Evolutionary conservation across 345 rosid species (phyloP).

Genomic region (Ceriops decandra): DNA sequence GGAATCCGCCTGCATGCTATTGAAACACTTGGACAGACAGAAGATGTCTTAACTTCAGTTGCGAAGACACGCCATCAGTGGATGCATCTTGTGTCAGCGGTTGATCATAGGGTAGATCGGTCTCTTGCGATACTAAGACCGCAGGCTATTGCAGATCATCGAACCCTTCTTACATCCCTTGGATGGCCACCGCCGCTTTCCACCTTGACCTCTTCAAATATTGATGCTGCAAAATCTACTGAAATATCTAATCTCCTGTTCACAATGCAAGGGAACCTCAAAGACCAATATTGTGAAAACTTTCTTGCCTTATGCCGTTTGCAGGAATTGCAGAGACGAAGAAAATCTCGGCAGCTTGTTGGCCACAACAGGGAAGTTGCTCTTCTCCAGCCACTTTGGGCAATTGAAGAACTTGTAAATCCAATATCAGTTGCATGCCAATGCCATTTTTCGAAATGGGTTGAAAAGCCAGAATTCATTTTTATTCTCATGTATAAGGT

Average conservation of each 20-base stretch:
- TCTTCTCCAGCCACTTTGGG: constrained; percentile 90
- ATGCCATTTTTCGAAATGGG: constrained; percentile 73
- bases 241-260: constrained; percentile 66
- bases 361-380: constrained; percentile 57
- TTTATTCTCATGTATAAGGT: constrained; percentile 86
- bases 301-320: constrained; percentile 75
- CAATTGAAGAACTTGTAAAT: constrained; percentile 88
- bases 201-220: constrained; percentile 44
- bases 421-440: constrained; percentile 77
- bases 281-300: constrained; percentile 62
- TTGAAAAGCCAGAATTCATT: constrained; percentile 72
- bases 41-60: constrained; percentile 60
- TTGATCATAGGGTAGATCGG: constrained; percentile 89
- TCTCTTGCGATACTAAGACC: constrained; percentile 86
- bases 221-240: constrained; percentile 43
- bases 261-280: constrained; percentile 74
- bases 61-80: constrained; percentile 67
- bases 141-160: constrained; percentile 84
- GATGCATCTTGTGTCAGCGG: constrained; percentile 71
- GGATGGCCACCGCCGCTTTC: constrained; percentile 94
- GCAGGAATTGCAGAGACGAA: constrained; percentile 77
- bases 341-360: constrained; percentile 82
- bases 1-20: constrained; percentile 58
- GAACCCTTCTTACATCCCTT: constrained; percentile 71
- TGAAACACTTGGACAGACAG: constrained; percentile 50